These are phyloP conservation scores for Macrotyloma uniflorum DNA, from an alignment of 306 rosid genomes.

Conservation along the genomic window DNA sequence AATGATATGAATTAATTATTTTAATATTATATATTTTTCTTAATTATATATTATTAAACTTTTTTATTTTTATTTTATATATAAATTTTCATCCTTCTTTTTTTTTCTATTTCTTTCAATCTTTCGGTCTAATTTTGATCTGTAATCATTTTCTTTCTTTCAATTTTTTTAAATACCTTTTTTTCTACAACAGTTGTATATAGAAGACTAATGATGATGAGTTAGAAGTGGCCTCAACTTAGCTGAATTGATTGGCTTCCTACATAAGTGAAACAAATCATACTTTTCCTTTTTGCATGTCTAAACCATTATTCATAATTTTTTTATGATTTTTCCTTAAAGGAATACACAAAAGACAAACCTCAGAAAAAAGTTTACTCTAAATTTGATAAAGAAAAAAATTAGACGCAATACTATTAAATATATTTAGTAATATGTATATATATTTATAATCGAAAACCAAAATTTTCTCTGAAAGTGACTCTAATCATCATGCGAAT, in stretches of 20 bases:
- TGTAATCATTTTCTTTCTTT: background rate
- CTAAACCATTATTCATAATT: conserved; percentile 15
- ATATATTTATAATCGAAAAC: background rate
- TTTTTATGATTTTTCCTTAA: background rate
- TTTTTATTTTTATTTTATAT: too few species aligned
- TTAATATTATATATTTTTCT: too few species aligned
- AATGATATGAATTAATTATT: too few species aligned
- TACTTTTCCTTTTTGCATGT: conserved; percentile 6
- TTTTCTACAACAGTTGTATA: conserved; percentile 12
- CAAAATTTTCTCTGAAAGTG: too few species aligned
- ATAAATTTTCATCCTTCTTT: too few species aligned
- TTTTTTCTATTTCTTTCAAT: background rate
- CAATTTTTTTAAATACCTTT: background rate
- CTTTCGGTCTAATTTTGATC: conserved; percentile 35
- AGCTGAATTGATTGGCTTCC: conserved; percentile 31
- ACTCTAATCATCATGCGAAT: background rate
- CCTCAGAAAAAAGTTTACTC: background rate
- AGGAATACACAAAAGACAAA: conserved; percentile 16
- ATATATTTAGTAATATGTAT: background rate
- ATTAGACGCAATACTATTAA: background rate
- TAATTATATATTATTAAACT: too few species aligned
- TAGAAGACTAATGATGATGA: conserved; percentile 29
- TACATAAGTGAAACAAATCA: conserved; percentile 24
- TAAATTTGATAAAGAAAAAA: conserved; percentile 14
- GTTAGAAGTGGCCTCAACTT: conserved; percentile 19